These are phyloP conservation scores for Cicer bijugum DNA, from an alignment of 306 rosid genomes.

Conservation along the genomic window DNA sequence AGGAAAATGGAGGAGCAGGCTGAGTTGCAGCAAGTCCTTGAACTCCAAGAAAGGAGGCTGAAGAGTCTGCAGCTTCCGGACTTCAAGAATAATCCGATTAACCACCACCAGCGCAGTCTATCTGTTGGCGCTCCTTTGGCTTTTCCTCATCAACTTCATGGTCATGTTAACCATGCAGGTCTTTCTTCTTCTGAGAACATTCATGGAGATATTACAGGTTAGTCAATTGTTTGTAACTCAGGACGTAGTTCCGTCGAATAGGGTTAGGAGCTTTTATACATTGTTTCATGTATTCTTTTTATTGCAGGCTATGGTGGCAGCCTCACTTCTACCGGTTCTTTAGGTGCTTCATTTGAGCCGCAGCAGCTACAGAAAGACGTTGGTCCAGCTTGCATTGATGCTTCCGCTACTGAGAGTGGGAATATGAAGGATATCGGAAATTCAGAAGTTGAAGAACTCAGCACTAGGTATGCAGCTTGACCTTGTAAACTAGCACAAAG, in stretches of 20 bases:
- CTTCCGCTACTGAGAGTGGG: slow-evolving; percentile 44
- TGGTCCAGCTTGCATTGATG: slow-evolving; percentile 42
- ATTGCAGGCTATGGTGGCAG: slow-evolving; percentile 56
- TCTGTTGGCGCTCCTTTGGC: slow-evolving; percentile 67
- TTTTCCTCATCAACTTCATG: slow-evolving; percentile 55
- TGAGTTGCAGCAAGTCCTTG: slow-evolving; percentile 84
- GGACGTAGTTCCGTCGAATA: not conserved
- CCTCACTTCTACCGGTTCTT: slow-evolving; percentile 42
- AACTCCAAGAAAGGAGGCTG: slow-evolving; percentile 81
- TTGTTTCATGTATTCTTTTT: slow-evolving; percentile 32
- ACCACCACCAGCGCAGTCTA: slow-evolving; percentile 79
- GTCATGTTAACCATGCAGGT: slow-evolving; percentile 50
- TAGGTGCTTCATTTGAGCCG: slow-evolving; percentile 48
- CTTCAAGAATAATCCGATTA: slow-evolving; percentile 62
- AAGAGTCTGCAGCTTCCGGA: slow-evolving; percentile 87
- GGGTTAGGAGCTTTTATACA: slow-evolving; percentile 19
- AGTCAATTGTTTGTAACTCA: slow-evolving; percentile 29
- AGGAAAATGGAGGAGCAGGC: slow-evolving; percentile 82
- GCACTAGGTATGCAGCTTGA: slow-evolving; percentile 52
- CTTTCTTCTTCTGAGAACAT: slow-evolving; percentile 60
- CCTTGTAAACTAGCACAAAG: not conserved
- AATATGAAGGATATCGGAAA: slow-evolving; percentile 44
- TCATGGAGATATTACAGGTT: slow-evolving; percentile 69
- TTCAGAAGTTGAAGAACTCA: slow-evolving; percentile 46
- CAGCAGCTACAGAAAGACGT: slow-evolving; percentile 56